Conservation (phyloP, 2,329 filamentous ascomycete species). For the Colletotrichum chlorophyti region DNA sequence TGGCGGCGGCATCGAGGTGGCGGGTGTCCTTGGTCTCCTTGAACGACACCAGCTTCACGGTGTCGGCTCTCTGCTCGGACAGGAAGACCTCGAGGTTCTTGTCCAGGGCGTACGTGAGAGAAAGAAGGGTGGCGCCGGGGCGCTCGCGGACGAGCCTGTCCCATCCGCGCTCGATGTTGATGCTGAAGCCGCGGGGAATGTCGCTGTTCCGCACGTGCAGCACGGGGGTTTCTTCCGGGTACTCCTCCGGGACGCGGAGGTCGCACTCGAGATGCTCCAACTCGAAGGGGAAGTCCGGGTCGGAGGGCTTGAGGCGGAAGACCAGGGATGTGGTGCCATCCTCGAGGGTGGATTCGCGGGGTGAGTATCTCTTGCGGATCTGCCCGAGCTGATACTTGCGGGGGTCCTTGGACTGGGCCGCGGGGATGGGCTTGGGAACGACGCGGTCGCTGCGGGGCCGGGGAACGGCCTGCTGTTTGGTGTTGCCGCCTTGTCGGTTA, state of each 20-base stretch:
- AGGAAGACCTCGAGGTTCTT: conserved; percentile 74
- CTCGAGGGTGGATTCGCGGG: conserved; percentile 49
- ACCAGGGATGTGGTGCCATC: conserved; percentile 62
- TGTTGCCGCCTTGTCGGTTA: conserved; percentile 36
- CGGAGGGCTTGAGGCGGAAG: conserved; percentile 75
- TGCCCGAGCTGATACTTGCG: conserved; percentile 78
- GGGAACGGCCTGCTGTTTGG: conserved; percentile 53
- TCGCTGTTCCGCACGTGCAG: conserved; percentile 72
- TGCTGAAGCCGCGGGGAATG: conserved; percentile 74
- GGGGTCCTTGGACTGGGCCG: conserved; percentile 70
- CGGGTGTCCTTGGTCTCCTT: conserved; percentile 60
- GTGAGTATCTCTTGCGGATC: conserved; percentile 69
- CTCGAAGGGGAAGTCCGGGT: conserved; percentile 86
- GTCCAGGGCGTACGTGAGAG: conserved; percentile 73
- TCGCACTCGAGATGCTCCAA: conserved; percentile 72
- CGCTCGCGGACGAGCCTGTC: conserved; percentile 65
- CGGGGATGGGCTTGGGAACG: conserved; percentile 70
- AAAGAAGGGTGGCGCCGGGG: conserved; percentile 65
- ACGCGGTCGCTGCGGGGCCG: conserved; percentile 54
- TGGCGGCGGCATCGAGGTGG: conserved; percentile 41
- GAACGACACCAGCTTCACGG: conserved; percentile 71
- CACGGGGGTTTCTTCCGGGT: conserved; percentile 64
- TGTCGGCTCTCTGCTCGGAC: conserved; percentile 74
- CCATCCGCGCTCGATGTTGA: conserved; percentile 81
- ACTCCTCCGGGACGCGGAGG: conserved; percentile 68